Evolutionary conservation across 2,329 filamentous ascomycete species (phyloP).

Genomic region (Fusarium piperis): DNA sequence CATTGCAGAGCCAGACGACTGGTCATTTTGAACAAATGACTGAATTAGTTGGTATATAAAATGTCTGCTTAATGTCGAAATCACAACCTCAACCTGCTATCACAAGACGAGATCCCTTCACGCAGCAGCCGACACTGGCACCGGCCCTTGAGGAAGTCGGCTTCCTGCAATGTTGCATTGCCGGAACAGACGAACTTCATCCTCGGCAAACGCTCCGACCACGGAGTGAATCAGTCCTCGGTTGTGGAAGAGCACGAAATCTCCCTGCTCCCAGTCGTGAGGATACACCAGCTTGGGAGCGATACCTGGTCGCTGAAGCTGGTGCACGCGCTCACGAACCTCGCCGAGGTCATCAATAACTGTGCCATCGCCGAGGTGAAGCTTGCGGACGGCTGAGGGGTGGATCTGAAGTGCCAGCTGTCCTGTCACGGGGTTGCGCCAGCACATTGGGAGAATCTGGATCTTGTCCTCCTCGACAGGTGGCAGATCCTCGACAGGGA

Average conservation of each 20-base stretch:
- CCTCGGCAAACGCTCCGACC: slow-evolving; percentile 76
- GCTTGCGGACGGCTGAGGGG: slow-evolving; percentile 74
- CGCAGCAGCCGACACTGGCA: neutral
- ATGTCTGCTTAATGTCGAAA: neutral
- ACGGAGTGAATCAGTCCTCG: slow-evolving; percentile 79
- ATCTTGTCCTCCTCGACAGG: slow-evolving; percentile 72
- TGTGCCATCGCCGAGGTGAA: slow-evolving; percentile 72
- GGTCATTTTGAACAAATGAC: neutral
- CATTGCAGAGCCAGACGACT: rapidly evolving
- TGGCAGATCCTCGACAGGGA: slow-evolving; percentile 68
- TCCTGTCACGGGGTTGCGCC: slow-evolving; percentile 78
- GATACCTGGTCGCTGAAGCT: slow-evolving; percentile 77
- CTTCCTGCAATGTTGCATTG: slow-evolving; percentile 83
- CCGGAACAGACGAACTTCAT: slow-evolving; percentile 79
- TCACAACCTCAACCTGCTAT: neutral
- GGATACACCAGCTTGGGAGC: slow-evolving; percentile 74
- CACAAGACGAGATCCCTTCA: neutral
- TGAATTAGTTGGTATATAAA: neutral
- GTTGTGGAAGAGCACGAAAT: slow-evolving; percentile 83
- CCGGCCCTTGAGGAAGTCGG: slow-evolving; percentile 62
- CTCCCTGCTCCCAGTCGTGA: slow-evolving; percentile 81
- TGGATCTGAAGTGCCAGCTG: slow-evolving; percentile 78
- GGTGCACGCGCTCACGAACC: slow-evolving; percentile 75
- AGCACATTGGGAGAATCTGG: slow-evolving; percentile 79
- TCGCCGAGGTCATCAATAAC: slow-evolving; percentile 74